A percentile compares a stretch with the other conserved stretches of the same genome.
These are phyloP conservation scores for Ophiostoma triangulosporum DNA, from an alignment of 2,329 filamentous ascomycete species.

Conservation along the genomic window DNA sequence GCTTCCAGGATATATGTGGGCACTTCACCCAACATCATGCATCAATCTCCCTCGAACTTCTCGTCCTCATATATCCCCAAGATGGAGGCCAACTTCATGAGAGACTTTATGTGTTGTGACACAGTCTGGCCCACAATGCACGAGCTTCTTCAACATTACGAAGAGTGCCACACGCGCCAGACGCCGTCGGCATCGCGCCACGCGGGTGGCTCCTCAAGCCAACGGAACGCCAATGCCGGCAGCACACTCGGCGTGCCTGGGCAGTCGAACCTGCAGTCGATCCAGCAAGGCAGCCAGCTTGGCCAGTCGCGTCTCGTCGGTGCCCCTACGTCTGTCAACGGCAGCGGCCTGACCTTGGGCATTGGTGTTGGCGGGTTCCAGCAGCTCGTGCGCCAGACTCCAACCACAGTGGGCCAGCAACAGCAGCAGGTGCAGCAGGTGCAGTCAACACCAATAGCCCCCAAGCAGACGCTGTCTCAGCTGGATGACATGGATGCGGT, in stretches of 20 bases:
- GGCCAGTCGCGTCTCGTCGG: constrained; percentile 13
- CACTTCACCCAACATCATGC: constrained; percentile 68
- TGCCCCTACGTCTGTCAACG: constrained; percentile 5
- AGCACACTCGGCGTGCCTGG: constrained; percentile 5
- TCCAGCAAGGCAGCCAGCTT: constrained; percentile 15
- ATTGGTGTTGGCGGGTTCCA: constrained; percentile 21
- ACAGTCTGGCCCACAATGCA: constrained; percentile 81
- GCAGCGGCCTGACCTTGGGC: constrained; percentile 11
- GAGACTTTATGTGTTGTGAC: constrained; percentile 91
- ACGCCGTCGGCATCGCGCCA: constrained; percentile 27
- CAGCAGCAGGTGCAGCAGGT: constrained; percentile 13
- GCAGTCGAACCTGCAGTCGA: constrained; percentile 8
- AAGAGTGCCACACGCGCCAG: constrained; percentile 79
- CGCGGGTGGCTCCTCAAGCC: constrained; percentile 3
- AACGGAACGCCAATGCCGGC: constrained; percentile 1
- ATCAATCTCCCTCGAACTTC: constrained; percentile 89
- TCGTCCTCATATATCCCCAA: constrained; percentile 94
- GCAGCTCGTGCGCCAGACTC: constrained; percentile 31
- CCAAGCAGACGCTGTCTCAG: constrained; percentile 10
- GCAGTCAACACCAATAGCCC: constrained; percentile 13
- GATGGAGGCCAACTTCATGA: constrained; percentile 94
- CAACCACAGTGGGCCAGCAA: constrained; percentile 24
- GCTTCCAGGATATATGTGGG: constrained; percentile 28
- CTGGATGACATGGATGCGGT: constrained; percentile 65
- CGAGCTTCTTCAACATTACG: constrained; percentile 90